phyloP scores from a whole-genome alignment of 1,139 yeast species.

The Kazachstania sp. region DNA sequence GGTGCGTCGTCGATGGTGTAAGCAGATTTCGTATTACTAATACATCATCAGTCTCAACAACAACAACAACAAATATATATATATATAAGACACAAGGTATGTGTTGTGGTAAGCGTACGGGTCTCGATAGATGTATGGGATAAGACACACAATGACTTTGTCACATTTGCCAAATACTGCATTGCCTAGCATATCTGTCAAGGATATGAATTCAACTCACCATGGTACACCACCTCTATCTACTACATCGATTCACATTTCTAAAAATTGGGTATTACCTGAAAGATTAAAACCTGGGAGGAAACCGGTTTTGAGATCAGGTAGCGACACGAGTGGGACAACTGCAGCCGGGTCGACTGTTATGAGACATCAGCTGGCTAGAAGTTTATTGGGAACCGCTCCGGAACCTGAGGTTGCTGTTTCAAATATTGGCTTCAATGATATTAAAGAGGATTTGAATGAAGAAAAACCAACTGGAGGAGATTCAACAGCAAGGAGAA shows the following conservation, averaged over 20 bases:
- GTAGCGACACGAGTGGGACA: background rate
- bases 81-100: too few species aligned
- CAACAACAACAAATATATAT: too few species aligned
- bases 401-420: too few species aligned
- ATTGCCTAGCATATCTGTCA: background rate
- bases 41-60: too few species aligned
- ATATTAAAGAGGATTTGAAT: background rate
- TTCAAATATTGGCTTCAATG: background rate
- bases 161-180: background rate
- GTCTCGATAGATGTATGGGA: too few species aligned
- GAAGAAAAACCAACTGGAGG: background rate
- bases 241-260: conserved; percentile 14
- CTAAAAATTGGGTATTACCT: conserved; percentile 16
- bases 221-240: conserved; percentile 2
- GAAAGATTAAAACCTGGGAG: conserved; percentile 15
- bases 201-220: background rate
- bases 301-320: conserved; percentile 6
- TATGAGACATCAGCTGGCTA: background rate
- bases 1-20: too few species aligned
- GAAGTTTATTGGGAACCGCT: background rate
- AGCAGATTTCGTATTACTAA: too few species aligned
- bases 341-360: background rate
- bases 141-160: too few species aligned
- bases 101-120: too few species aligned
- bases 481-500: conserved; percentile 40